Evolutionary conservation across 768 basidiomycete genomes (phyloP).

Genomic region (Phylloporus arenicola): DNA sequence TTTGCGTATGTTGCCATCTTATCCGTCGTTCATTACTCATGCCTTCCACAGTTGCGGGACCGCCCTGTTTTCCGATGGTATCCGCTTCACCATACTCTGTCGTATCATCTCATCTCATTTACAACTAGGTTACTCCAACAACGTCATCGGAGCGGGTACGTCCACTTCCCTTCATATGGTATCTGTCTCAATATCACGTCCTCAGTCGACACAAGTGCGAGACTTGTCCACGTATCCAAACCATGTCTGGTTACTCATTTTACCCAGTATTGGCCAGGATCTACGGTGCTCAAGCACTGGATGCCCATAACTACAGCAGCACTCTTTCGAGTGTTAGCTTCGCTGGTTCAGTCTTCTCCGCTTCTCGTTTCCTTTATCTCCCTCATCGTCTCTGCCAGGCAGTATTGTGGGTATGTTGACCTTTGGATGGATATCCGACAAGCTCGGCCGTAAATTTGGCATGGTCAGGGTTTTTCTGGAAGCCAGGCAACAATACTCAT

Average conservation of each 20-base stretch:
- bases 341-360: conserved; percentile 67
- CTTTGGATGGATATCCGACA: conserved; percentile 83
- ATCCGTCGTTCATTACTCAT: neutral
- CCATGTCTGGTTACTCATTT: neutral
- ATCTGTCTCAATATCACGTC: conserved; percentile 1
- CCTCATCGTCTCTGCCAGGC: conserved; percentile 66
- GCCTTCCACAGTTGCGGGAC: conserved; percentile 63
- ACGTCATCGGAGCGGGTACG: conserved; percentile 71
- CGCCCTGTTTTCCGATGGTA: conserved; percentile 83
- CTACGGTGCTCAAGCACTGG: conserved; percentile 55
- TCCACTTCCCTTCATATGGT: conserved; percentile 8
- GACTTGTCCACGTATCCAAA: neutral
- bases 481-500: conserved; percentile 5
- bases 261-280: conserved; percentile 60
- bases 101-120: conserved; percentile 1
- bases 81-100: neutral
- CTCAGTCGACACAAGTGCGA: conserved; percentile 64
- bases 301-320: conserved; percentile 52
- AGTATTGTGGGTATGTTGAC: conserved; percentile 80
- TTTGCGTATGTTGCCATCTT: conserved; percentile 58
- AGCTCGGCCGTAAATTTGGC: conserved; percentile 80
- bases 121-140: conserved; percentile 68
- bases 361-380: conserved; percentile 54
- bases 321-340: conserved; percentile 68
- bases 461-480: conserved; percentile 49